Base-by-base conservation (phyloP, 345 rosid species). In the Lumnitzera racemosa region DNA sequence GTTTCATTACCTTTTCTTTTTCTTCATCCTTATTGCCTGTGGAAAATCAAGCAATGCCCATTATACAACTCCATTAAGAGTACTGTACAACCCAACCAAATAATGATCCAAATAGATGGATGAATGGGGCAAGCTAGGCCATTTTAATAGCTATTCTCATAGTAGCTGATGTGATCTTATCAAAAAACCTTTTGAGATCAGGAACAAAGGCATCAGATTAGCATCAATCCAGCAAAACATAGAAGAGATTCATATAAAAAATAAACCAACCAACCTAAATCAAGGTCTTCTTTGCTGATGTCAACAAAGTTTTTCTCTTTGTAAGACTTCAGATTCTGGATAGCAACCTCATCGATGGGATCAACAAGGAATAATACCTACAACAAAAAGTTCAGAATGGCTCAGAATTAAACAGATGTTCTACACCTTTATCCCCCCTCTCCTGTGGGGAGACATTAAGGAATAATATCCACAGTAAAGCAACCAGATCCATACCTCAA, bases 201-300 rank as follows among this genome's bases (percentile, higher is more conserved):
- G 11, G 10, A 36, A 36, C 11, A 36, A 36, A 36, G 43, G 11
- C 43, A 36, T 36, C 43, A 36, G 43, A 36, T 36, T 29, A 29
- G 36, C 36, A 29, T 29, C 7, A 6, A 29, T 3, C 36, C 7
- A 29, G 36, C 36, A 50, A 62, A 16, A 36, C 3, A 43, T 16
- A 36, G 53, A 16, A 16, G 27, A 6, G 43, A 8, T 47, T 55
- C 31, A 53, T 46, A 23, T 47, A 10, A 2, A 51, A 29, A 16
- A 4, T 11, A 55, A 59, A 3, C 16, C 17, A 52, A 70, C 89
- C 25, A 69, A 83, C 99, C 97, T 72, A 94, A 55, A 73, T 94
- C 97, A 70, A 94, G 77, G 74, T 94, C 99, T 76, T 94, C 99
- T 81, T 90, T 94, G 91, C 92, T 88, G 69, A 94, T 88, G 72